Evolutionary conservation across 192 early-diverging fungal genomes (phyloP).

Genomic region (Linnemannia zychae): DNA sequence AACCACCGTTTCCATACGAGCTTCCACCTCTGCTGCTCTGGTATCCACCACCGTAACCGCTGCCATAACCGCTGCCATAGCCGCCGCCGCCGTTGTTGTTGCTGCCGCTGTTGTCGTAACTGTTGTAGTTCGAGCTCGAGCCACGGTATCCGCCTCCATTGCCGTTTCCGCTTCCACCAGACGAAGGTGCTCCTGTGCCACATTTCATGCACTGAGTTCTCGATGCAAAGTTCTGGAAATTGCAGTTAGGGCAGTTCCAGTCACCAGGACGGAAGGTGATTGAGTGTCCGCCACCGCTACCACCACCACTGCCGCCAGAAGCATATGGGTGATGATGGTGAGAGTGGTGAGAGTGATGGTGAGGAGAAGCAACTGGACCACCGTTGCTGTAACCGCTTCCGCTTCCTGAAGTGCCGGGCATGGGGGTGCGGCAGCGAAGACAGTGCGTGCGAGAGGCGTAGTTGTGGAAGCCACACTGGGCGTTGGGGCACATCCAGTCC

Average conservation of each 20-base stretch:
- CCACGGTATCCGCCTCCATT: slow-evolving; percentile 30
- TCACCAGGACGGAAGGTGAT: slow-evolving; percentile 74
- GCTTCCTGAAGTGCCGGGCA: slow-evolving; percentile 51
- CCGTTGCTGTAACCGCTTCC: slow-evolving; percentile 32
- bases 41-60: slow-evolving; percentile 31
- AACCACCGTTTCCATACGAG: slow-evolving; percentile 23
- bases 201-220: slow-evolving; percentile 77
- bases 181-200: slow-evolving; percentile 48
- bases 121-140: slow-evolving; percentile 5
- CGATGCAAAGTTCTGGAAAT: slow-evolving; percentile 86
- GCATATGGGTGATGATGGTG: slow-evolving; percentile 51
- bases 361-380: slow-evolving; percentile 35
- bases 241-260: slow-evolving; percentile 83
- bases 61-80: slow-evolving; percentile 22
- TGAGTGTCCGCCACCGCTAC: slow-evolving; percentile 34
- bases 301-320: slow-evolving; percentile 32
- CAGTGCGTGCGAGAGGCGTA: slow-evolving; percentile 74
- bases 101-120: slow-evolving; percentile 29
- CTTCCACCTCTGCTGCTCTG: slow-evolving; percentile 29
- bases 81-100: slow-evolving; percentile 29
- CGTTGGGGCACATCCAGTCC: slow-evolving; percentile 74
- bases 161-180: slow-evolving; percentile 31
- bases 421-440: slow-evolving; percentile 60
- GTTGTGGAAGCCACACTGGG: slow-evolving; percentile 72
- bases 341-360: slow-evolving; percentile 42